phyloP scores from a whole-genome alignment of 202 grass and related monocot genomes.

The Setaria viridis region DNA sequence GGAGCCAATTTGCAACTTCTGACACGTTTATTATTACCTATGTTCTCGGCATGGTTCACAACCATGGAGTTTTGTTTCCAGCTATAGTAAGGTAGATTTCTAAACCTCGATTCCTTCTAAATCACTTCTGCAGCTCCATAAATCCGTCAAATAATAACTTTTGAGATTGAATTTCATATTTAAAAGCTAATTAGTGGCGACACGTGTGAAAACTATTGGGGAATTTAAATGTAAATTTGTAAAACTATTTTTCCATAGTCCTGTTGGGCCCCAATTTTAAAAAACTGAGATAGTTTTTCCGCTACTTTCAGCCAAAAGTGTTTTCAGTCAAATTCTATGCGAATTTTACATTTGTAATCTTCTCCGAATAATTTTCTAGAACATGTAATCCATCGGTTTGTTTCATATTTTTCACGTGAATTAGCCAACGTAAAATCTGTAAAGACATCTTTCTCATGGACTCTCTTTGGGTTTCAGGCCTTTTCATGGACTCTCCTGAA shows the following conservation, averaged over 20 bases:
- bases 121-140: not conserved
- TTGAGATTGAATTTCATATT: not conserved
- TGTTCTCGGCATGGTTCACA: not conserved
- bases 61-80: not conserved
- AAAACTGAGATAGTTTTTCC: too few relatives aligned
- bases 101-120: not conserved
- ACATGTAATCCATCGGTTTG: too few relatives aligned
- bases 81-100: not conserved
- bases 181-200: not conserved
- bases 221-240: too few relatives aligned
- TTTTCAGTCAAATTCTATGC: not conserved
- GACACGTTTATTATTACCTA: not conserved
- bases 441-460: not conserved
- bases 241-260: not conserved
- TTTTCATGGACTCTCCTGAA: not conserved
- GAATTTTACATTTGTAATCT: too few relatives aligned
- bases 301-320: not conserved
- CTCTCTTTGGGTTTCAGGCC: not conserved
- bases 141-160: not conserved
- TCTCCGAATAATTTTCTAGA: too few relatives aligned
- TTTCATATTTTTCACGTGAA: too few relatives aligned
- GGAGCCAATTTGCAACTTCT: not conserved
- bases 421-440: not conserved
- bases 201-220: too few relatives aligned
- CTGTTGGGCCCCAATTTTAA: too few relatives aligned